Conservation (phyloP, 2,329 filamentous ascomycete genomes). For the Botryosphaeria dothidea region DNA sequence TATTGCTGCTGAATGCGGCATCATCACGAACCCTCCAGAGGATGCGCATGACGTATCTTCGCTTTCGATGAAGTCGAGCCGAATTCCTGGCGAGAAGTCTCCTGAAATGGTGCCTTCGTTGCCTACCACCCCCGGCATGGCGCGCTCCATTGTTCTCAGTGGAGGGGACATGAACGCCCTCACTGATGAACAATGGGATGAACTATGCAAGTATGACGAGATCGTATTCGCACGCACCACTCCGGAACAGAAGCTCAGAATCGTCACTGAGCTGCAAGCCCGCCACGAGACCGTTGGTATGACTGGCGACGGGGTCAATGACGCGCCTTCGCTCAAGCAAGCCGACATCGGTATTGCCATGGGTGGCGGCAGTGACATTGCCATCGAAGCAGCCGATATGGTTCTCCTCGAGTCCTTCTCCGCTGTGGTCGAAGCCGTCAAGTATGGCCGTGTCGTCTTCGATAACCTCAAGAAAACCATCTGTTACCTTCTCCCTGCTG, state of each 20-base stretch:
- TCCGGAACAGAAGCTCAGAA: conserved; percentile 76
- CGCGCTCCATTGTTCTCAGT: conserved; percentile 31
- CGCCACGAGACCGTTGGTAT: conserved; percentile 57
- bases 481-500: conserved; percentile 72
- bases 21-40: conserved; percentile 57
- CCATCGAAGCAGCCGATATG: conserved; percentile 64
- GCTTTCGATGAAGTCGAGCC: conserved; percentile 34
- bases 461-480: conserved; percentile 78
- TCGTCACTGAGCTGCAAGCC: conserved; percentile 72
- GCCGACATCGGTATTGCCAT: conserved; percentile 63
- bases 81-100: neutral
- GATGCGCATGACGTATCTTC: conserved; percentile 57
- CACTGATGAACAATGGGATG: conserved; percentile 69
- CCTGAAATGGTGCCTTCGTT: neutral
- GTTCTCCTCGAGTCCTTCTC: conserved; percentile 68
- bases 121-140: conserved; percentile 55
- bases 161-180: conserved; percentile 60
- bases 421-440: conserved; percentile 70
- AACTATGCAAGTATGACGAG: conserved; percentile 65
- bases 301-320: conserved; percentile 53
- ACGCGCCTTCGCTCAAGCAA: conserved; percentile 56
- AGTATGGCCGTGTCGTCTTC: conserved; percentile 74
- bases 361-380: conserved; percentile 60
- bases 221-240: conserved; percentile 77
- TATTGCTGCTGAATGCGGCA: conserved; percentile 72